These are phyloP conservation scores for Fusarium robinianum DNA, from an alignment of 2,329 filamentous ascomycete species.

Conservation along the genomic window DNA sequence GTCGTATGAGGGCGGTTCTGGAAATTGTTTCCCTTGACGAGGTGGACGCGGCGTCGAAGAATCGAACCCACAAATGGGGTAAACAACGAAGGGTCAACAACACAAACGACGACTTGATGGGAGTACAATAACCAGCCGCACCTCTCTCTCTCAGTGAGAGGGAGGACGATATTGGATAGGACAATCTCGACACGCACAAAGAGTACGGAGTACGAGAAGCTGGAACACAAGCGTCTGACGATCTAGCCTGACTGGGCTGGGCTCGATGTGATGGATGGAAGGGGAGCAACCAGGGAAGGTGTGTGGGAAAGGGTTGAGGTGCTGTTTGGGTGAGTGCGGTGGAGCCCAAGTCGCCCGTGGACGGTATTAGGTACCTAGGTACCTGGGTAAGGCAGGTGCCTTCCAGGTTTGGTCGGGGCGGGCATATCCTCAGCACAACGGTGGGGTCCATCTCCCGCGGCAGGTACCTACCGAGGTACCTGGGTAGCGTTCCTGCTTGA, in stretches of 20 bases:
- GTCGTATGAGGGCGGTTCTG: slow-evolving; percentile 24
- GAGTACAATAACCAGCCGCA: no score
- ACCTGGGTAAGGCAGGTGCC: no score
- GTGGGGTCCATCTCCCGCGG: no score
- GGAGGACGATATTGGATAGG: slow-evolving; percentile 13
- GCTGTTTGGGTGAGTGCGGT: slow-evolving; percentile 6
- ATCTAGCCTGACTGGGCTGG: slow-evolving; percentile 1
- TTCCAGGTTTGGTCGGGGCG: no score
- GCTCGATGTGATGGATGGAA: slow-evolving; percentile 5
- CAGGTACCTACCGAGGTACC: no score
- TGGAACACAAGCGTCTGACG: slow-evolving; percentile 9
- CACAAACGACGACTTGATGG: no score
- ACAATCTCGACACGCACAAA: slow-evolving; percentile 10
- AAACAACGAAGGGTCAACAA: slow-evolving; percentile 8
- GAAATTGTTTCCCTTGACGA: slow-evolving; percentile 7
- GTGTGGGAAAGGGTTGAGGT: no score
- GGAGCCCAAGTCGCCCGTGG: no score
- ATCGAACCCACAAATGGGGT: not conserved
- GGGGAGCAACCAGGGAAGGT: slow-evolving; percentile 6
- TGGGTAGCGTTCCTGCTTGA: no score
- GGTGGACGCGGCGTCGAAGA: slow-evolving; percentile 1
- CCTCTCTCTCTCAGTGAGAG: no score
- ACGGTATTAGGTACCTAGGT: no score
- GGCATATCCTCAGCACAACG: no score
- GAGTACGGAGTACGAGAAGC: not conserved